A percentile compares a stretch with the other conserved stretches of the same genome.
phyloP scores from a whole-genome alignment of 441 rosid species.

The Euphorbia corollata region DNA sequence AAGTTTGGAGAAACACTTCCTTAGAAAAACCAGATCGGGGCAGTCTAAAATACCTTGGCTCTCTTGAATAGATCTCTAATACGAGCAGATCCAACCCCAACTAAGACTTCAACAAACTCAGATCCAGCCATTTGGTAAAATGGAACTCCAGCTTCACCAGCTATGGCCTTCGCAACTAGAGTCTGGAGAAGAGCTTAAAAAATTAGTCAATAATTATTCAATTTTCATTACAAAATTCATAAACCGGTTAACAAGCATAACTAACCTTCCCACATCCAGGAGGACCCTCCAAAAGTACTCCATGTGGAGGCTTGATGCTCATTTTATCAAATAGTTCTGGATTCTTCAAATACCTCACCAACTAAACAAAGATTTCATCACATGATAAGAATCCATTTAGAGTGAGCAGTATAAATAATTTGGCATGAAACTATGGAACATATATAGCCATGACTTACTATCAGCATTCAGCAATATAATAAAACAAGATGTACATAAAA shows the following conservation, averaged over 20 bases:
- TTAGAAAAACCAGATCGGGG: neutral
- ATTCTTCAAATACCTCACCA: slow-evolving; percentile 91
- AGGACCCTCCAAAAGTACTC: slow-evolving; percentile 92
- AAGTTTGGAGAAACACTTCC: too few species aligned
- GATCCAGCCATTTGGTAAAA: slow-evolving; percentile 99
- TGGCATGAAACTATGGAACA: neutral
- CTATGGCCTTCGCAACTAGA: slow-evolving; percentile 91
- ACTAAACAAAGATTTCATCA: slow-evolving; percentile 32
- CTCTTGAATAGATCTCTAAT: slow-evolving; percentile 92
- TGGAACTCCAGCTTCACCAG: slow-evolving; percentile 97
- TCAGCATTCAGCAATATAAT: slow-evolving; percentile 1
- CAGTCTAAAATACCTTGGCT: slow-evolving; percentile 60
- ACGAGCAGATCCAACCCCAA: slow-evolving; percentile 97
- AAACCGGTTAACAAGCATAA: slow-evolving; percentile 11
- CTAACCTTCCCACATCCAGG: slow-evolving; percentile 97
- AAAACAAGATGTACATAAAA: neutral
- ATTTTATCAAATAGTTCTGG: slow-evolving; percentile 90
- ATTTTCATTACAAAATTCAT: slow-evolving; percentile 10
- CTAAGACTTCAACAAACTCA: slow-evolving; percentile 92
- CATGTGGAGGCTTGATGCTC: slow-evolving; percentile 96
- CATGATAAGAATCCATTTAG: slow-evolving; percentile 14
- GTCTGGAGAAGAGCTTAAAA: slow-evolving; percentile 45
- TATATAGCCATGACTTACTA: neutral
- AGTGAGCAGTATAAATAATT: neutral
- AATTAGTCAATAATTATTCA: slow-evolving; percentile 9